Conservation (phyloP, 116 monocot genomes). For the Trichopus zeylanicus region DNA sequence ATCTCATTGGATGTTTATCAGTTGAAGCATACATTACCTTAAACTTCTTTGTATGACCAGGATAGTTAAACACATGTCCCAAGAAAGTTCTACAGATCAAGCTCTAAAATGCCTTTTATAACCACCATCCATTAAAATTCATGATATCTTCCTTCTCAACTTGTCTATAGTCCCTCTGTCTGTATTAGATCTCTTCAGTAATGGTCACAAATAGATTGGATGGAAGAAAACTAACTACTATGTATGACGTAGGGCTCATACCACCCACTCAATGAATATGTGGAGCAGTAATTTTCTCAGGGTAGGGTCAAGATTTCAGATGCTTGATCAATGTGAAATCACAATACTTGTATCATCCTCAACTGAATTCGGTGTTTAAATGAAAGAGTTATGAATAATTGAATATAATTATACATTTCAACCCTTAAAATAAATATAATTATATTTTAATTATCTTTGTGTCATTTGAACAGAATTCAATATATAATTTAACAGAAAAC, state of each 20-base stretch:
- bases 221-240: neutral
- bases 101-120: neutral
- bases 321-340: neutral
- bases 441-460: too few relatives aligned
- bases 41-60: neutral
- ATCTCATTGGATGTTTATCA: too few relatives aligned
- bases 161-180: too few relatives aligned
- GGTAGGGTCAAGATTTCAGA: neutral
- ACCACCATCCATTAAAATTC: neutral
- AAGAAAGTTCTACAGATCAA: neutral
- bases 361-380: too few relatives aligned
- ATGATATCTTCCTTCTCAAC: neutral
- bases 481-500: too few relatives aligned
- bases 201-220: neutral
- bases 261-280: neutral
- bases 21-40: neutral
- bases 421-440: too few relatives aligned
- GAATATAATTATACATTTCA: too few relatives aligned
- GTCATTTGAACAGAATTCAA: too few relatives aligned
- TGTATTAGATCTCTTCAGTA: neutral
- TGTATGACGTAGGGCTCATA: neutral
- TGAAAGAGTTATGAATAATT: too few relatives aligned
- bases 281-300: neutral
- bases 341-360: too few relatives aligned
- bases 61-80: neutral